phyloP scores from a whole-genome alignment of 2,329 filamentous ascomycete genomes.

The Fusarium sp. region DNA sequence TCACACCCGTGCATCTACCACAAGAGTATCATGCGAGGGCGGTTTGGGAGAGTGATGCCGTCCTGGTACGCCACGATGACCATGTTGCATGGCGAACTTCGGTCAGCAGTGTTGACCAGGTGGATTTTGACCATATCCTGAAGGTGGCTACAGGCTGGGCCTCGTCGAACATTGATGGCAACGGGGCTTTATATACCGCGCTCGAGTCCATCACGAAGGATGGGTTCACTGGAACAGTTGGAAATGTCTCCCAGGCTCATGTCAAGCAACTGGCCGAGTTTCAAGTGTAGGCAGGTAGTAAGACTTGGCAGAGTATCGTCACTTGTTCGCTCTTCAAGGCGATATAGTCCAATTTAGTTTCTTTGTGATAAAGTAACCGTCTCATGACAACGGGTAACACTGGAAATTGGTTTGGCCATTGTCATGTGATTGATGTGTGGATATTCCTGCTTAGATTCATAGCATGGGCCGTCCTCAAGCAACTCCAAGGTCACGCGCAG shows the following conservation, averaged over 20 bases:
- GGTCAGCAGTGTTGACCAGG: background rate
- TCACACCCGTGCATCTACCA: background rate
- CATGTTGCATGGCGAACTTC: background rate
- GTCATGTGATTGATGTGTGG: too few relatives aligned
- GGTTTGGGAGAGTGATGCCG: background rate
- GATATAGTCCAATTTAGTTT: too few relatives aligned
- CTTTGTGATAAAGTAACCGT: too few relatives aligned
- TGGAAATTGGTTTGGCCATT: too few relatives aligned
- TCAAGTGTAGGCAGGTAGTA: background rate
- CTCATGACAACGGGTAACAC: too few relatives aligned
- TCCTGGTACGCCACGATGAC: background rate
- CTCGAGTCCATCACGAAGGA: background rate
- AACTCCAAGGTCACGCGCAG: too few relatives aligned
- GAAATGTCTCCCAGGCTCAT: background rate
- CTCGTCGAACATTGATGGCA: background rate
- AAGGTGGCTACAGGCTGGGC: background rate
- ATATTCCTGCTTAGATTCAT: too few relatives aligned
- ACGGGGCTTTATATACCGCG: background rate
- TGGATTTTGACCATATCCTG: background rate
- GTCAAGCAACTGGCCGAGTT: background rate
- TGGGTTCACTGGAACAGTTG: background rate
- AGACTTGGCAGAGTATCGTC: too few relatives aligned
- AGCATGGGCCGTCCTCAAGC: too few relatives aligned
- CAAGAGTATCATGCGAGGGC: background rate
- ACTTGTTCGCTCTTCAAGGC: too few relatives aligned